phyloP scores from a whole-genome alignment of 108 stramenopile genomes.

The Stephanodiscus triporus region DNA sequence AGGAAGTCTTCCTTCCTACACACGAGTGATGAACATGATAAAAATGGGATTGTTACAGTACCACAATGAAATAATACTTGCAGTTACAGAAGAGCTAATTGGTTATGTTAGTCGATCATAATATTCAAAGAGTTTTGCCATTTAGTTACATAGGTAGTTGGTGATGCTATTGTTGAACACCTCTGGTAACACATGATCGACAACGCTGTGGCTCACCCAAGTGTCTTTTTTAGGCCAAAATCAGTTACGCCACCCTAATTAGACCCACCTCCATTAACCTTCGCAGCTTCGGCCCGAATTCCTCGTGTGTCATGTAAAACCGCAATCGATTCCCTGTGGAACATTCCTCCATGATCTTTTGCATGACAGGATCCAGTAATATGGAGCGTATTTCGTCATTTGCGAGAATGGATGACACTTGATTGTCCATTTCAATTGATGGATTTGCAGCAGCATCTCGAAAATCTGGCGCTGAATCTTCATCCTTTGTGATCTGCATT shows the following conservation, averaged over 20 bases:
- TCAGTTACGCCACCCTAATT: constrained; percentile 29
- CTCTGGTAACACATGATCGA: too few relatives aligned
- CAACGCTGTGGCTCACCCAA: too few relatives aligned
- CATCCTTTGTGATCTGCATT: neutral
- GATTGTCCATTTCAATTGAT: constrained; percentile 10
- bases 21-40: too few relatives aligned
- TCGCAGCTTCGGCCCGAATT: constrained; percentile 51
- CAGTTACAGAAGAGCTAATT: too few relatives aligned
- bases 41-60: too few relatives aligned
- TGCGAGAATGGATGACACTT: constrained; percentile 38
- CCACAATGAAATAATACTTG: too few relatives aligned
- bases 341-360: constrained; percentile 55
- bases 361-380: constrained; percentile 53
- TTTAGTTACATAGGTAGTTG: too few relatives aligned
- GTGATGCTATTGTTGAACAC: neutral
- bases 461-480: neutral
- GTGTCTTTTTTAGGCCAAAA: constrained; percentile 1
- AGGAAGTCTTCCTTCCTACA: too few relatives aligned
- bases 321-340: constrained; percentile 26
- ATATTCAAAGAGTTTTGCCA: neutral
- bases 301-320: constrained; percentile 46
- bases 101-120: too few relatives aligned
- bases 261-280: constrained; percentile 53
- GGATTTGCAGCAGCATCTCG: neutral
- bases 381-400: constrained; percentile 49